Evolutionary conservation across 805 yeast genomes (phyloP).

Genomic region (Saturnispora bothae): DNA sequence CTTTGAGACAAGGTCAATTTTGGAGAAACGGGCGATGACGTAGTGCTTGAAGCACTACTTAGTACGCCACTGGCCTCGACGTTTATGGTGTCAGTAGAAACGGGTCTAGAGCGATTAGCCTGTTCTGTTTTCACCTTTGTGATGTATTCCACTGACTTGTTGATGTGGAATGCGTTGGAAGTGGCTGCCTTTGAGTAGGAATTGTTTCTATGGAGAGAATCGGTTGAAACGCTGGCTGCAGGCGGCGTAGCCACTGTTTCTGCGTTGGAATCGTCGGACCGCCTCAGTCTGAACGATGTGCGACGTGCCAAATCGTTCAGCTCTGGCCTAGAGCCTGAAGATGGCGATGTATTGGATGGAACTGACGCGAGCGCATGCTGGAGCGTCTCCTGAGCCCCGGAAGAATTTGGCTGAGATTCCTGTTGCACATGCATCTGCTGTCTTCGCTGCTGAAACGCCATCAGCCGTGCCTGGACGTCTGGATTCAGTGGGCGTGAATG

Average conservation of each 20-base stretch:
- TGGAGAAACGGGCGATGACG: conserved; percentile 10
- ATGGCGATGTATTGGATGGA: not conserved
- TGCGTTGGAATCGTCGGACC: not conserved
- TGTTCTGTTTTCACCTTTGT: conserved; percentile 4
- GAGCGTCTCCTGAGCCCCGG: conserved; percentile 1
- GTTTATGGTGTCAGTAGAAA: not conserved
- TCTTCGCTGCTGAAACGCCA: conserved; percentile 82
- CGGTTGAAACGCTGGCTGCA: too few species aligned
- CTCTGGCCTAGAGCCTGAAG: conserved; percentile 14
- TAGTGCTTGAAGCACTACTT: not conserved
- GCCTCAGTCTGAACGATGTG: conserved; percentile 14
- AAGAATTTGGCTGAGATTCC: not conserved
- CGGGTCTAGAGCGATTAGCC: conserved; percentile 3
- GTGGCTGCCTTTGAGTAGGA: conserved; percentile 3
- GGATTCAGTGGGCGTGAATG: conserved; percentile 35
- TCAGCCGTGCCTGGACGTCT: conserved; percentile 74
- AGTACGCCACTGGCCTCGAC: not conserved
- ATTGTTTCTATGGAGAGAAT: conserved; percentile 4
- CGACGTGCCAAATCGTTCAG: conserved; percentile 10
- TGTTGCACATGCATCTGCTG: conserved; percentile 26
- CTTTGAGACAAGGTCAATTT: conserved; percentile 42
- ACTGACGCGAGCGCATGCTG: conserved; percentile 11
- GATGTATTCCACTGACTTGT: conserved; percentile 7
- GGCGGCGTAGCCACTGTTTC: not conserved
- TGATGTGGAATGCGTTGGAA: conserved; percentile 4